These are phyloP conservation scores for Pichia ethanolica DNA, from an alignment of 805 yeast species.

Conservation along the genomic window DNA sequence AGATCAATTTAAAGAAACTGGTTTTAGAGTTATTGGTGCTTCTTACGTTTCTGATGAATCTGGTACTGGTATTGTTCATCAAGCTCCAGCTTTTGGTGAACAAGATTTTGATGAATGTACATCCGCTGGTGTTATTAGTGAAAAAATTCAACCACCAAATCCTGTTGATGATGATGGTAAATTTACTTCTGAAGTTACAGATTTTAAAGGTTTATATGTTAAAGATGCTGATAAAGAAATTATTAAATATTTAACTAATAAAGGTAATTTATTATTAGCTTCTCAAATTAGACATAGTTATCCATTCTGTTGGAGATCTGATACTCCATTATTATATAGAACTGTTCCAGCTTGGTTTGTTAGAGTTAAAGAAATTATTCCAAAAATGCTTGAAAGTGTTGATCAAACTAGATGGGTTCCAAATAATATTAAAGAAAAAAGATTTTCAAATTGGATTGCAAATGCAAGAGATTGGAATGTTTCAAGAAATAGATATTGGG, in stretches of 20 bases:
- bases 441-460: slow-evolving; percentile 96
- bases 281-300: slow-evolving; percentile 90
- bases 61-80: slow-evolving; percentile 99
- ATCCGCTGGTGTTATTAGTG: slow-evolving; percentile 65
- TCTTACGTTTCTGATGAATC: slow-evolving; percentile 86
- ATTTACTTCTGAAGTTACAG: slow-evolving; percentile 68
- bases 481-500: slow-evolving; percentile 99
- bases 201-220: slow-evolving; percentile 77
- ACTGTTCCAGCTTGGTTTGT: slow-evolving; percentile 99
- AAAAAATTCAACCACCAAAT: slow-evolving; percentile 71
- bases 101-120: slow-evolving; percentile 86
- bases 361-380: slow-evolving; percentile 78
- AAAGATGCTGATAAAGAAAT: slow-evolving; percentile 93
- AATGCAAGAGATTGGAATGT: slow-evolving; percentile 99
- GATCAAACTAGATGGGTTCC: slow-evolving; percentile 95
- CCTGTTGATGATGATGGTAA: slow-evolving; percentile 92
- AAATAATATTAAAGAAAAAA: slow-evolving; percentile 76
- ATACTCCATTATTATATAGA: slow-evolving; percentile 92
- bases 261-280: slow-evolving; percentile 66
- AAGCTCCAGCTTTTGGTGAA: slow-evolving; percentile 98
- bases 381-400: slow-evolving; percentile 81
- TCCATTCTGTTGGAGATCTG: slow-evolving; percentile 99
- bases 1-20: slow-evolving; percentile 67
- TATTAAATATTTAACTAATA: slow-evolving; percentile 72
- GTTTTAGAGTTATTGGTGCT: slow-evolving; percentile 74